Base-by-base conservation (phyloP, 176 grass and related monocot species). In the Zea luxurians region DNA sequence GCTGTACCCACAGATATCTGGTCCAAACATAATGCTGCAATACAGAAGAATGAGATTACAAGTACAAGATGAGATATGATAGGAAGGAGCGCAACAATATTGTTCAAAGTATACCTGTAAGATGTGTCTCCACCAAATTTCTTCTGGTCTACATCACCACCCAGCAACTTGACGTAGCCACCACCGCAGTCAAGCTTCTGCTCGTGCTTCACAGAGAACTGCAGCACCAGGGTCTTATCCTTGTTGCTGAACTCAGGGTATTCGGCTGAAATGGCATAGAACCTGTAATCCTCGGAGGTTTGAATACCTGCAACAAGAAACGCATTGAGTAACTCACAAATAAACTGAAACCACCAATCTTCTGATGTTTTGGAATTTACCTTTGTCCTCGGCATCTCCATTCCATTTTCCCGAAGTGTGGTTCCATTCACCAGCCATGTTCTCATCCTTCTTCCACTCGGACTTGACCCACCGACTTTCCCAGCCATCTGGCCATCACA, bases 21-120 rank as follows among this genome's bases (percentile, higher is more conserved):
- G 91, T 52, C 94, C 94, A 72, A 97, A 97, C 94, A 97, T 97
- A 55, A 97, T 91, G 76, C 91, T 97, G 94, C 10, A 89, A 54
- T 8, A 13, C 70, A 68, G 8, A 71, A 53, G 16, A 12, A 44
- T 2, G 15, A 27, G 38, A 21, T 74, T n/a, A 70, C 47, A 53
- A 50, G 0, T n/a, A 75, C 17, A 38, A 21, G 6, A 44, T 59
- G 4, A 66, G 38, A 48, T 17, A 43, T 47, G 27, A 46, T 10
- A 65, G 10, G 7, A 12, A 68, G 47, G 6, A 61, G 6, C 5
- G 59, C 3, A 60, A 40, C 2, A 61, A 62, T 16, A 38, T 0
- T 4, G 20, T 17, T 41, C 36, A 49, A 17, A 81, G 70, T 11
- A 12, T 82, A 93, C 96, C 96, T 96, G 82, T 99, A 99, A 12